These are phyloP conservation scores for Phlebiopsis gigantea DNA, from an alignment of 768 basidiomycete species.

Conservation along the genomic window DNA sequence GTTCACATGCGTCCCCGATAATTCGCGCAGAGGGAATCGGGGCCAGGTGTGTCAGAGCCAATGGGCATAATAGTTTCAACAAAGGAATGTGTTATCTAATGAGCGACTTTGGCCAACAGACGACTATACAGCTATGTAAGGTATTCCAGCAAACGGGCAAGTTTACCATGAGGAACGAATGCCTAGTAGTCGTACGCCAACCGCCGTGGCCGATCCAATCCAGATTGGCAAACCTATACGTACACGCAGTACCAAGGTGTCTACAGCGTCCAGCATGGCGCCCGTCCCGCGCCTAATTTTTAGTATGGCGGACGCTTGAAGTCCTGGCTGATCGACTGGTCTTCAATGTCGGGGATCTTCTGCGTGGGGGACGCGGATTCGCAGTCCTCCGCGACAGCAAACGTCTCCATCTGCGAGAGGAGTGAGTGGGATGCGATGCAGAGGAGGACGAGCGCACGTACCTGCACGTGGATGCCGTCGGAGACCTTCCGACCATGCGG, in stretches of 20 bases:
- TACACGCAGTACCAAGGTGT: neutral
- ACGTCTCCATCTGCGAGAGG: constrained; percentile 60
- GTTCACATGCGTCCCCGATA: neutral
- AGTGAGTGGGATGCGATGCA: constrained; percentile 1
- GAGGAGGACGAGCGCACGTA: constrained; percentile 4
- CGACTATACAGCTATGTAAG: neutral
- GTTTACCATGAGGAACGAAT: neutral
- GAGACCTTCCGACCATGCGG: constrained; percentile 10
- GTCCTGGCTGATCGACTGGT: constrained; percentile 9
- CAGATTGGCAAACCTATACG: neutral
- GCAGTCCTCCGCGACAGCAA: constrained; percentile 26
- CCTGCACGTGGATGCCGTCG: constrained; percentile 60
- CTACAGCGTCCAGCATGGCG: neutral
- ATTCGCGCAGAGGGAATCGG: neutral
- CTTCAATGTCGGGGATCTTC: constrained; percentile 1
- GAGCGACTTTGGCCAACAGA: neutral
- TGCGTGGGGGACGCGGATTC: neutral
- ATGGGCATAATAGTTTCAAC: no score
- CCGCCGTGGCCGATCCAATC: neutral
- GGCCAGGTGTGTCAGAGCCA: no score
- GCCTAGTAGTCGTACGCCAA: neutral
- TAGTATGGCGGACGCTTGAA: constrained; percentile 14
- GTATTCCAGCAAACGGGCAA: neutral
- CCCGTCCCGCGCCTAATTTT: neutral
- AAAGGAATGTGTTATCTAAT: neutral